phyloP scores from a whole-genome alignment of 495 filamentous ascomycete genomes.

The Tuber melanosporum region DNA sequence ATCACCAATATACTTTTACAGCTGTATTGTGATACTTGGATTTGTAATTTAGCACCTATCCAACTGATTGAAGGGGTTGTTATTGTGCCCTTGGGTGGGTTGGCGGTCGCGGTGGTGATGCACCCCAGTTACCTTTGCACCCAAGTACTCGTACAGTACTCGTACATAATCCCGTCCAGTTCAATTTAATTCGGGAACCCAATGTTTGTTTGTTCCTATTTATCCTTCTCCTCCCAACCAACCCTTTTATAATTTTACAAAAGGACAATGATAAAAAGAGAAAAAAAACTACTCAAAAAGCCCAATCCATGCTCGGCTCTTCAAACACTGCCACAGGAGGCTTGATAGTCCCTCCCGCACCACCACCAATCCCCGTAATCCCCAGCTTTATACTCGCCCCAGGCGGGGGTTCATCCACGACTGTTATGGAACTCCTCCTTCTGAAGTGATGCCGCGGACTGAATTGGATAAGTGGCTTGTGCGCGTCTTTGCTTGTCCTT shows the following conservation, averaged over 20 bases:
- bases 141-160: no score
- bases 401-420: conserved; percentile 63
- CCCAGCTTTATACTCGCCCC: conserved; percentile 9
- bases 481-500: conserved; percentile 47
- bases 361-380: conserved; percentile 17
- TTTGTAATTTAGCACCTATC: no score
- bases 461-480: conserved; percentile 40
- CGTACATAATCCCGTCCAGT: neutral
- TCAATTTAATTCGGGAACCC: neutral
- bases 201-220: neutral
- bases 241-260: conserved; percentile 4
- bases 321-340: conserved; percentile 74
- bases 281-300: conserved; percentile 25
- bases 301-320: conserved; percentile 76
- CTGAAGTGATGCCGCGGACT: conserved; percentile 56
- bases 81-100: no score
- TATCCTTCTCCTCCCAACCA: neutral
- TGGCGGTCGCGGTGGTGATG: no score
- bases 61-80: no score
- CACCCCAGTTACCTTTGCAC: no score
- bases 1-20: no score
- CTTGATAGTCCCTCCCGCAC: conserved; percentile 48
- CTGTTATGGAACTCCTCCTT: conserved; percentile 68
- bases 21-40: no score
- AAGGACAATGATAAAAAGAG: neutral